Percentiles rank a stretch among this genome's conserved stretches.
phyloP scores from a whole-genome alignment of 1,139 yeast genomes.

The Schwanniomyces etchellsii region DNA sequence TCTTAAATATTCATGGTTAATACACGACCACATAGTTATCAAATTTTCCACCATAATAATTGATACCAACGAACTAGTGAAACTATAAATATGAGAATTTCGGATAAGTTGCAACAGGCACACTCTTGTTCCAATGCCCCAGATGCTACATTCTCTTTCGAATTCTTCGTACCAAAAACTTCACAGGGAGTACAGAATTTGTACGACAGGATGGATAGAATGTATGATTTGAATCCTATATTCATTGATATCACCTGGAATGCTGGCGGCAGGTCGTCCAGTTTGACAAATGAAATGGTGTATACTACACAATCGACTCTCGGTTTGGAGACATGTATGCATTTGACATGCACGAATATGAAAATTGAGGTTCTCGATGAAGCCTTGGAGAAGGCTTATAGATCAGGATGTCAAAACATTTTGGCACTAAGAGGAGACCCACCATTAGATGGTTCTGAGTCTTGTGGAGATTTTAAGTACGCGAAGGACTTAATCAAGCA shows the following conservation, averaged over 20 bases:
- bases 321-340: constrained; percentile 97
- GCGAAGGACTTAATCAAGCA: constrained; percentile 61
- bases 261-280: constrained; percentile 88
- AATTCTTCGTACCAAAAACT: constrained; percentile 97
- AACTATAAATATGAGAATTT: constrained; percentile 47
- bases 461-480: constrained; percentile 67
- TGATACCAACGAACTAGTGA: no score
- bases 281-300: constrained; percentile 83
- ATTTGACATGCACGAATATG: constrained; percentile 96
- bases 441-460: constrained; percentile 60
- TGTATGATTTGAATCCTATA: constrained; percentile 88
- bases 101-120: constrained; percentile 40
- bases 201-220: constrained; percentile 95
- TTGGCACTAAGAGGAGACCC: constrained; percentile 80
- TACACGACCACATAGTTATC: no score
- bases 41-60: no score
- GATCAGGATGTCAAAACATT: constrained; percentile 92
- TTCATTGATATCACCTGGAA: constrained; percentile 97
- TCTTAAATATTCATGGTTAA: no score
- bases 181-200: constrained; percentile 94
- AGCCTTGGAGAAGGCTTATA: constrained; percentile 80
- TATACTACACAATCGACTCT: constrained; percentile 87
- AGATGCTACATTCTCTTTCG: constrained; percentile 81
- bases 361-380: constrained; percentile 72
- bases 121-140: constrained; percentile 32